Evolutionary conservation across 1,284 basidiomycete genomes (phyloP).

Genomic region (Puccinia polysora): DNA sequence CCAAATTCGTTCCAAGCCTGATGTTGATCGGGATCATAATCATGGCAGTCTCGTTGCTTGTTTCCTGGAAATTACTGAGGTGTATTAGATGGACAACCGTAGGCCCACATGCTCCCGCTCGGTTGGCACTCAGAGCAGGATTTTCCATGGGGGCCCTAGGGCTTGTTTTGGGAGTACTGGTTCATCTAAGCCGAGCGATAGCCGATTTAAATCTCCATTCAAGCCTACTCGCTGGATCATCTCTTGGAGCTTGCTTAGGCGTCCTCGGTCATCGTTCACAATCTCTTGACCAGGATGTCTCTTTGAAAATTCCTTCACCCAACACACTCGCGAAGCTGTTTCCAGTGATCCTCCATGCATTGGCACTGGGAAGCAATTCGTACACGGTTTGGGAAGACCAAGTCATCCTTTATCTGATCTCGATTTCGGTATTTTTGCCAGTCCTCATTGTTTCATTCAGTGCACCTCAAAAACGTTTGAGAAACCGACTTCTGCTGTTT

Average conservation of each 20-base stretch:
- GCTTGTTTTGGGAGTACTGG: neutral
- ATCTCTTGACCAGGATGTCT: neutral
- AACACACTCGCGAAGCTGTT: constrained; percentile 1
- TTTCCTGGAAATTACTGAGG: constrained; percentile 4
- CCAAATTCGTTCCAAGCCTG: constrained; percentile 76
- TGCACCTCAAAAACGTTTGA: constrained; percentile 65
- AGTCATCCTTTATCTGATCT: constrained; percentile 68
- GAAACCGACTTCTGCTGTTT: constrained; percentile 70
- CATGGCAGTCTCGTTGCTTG: constrained; percentile 52
- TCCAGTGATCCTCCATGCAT: constrained; percentile 23
- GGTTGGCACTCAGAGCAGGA: neutral
- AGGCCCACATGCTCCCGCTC: constrained; percentile 4
- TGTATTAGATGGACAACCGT: constrained; percentile 7
- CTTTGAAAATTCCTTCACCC: constrained; percentile 3
- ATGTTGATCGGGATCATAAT: constrained; percentile 64
- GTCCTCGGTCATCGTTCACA: constrained; percentile 5
- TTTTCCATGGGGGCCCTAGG: neutral
- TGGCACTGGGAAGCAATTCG: constrained; percentile 61
- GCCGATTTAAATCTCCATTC: neutral
- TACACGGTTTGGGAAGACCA: constrained; percentile 95
- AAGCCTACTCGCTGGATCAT: constrained; percentile 1
- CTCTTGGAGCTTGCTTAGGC: constrained; percentile 15
- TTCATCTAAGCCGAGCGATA: constrained; percentile 44
- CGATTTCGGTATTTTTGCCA: constrained; percentile 60
- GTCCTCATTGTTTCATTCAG: constrained; percentile 56